A percentile compares a stretch with the other conserved stretches of the same genome.
Conservation (phyloP, 1,139 yeast genomes). For the Yamadazyma dendronema region DNA sequence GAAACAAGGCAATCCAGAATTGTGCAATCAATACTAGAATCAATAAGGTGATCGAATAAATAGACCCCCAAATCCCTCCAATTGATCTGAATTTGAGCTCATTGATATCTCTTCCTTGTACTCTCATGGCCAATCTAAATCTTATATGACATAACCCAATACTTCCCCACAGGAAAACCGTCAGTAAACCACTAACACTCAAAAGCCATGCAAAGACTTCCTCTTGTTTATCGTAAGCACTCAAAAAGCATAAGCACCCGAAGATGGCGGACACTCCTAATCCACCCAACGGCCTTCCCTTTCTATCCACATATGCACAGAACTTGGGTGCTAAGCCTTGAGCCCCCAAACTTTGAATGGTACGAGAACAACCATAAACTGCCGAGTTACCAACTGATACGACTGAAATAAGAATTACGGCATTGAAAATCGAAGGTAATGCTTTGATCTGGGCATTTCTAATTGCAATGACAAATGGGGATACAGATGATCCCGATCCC, state of each 20-base stretch:
- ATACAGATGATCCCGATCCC: conserved; percentile 31
- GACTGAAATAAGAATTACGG: conserved; percentile 39
- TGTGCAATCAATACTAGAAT: conserved; percentile 33
- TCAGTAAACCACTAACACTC: conserved; percentile 41
- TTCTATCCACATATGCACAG: conserved; percentile 36
- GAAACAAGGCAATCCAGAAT: conserved; percentile 41
- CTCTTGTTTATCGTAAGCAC: conserved; percentile 37
- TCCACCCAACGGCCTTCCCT: conserved; percentile 44
- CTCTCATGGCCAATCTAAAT: conserved; percentile 36
- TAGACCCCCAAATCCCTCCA: conserved; percentile 34
- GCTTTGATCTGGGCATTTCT: conserved; percentile 49
- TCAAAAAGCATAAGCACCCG: conserved; percentile 40
- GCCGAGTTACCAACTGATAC: conserved; percentile 46
- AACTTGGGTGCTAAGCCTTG: conserved; percentile 41
- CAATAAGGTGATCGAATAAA: conserved; percentile 31
- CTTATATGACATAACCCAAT: conserved; percentile 38
- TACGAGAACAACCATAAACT: conserved; percentile 45
- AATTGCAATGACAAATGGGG: conserved; percentile 62
- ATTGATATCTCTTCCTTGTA: conserved; percentile 26
- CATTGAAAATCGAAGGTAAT: conserved; percentile 45
- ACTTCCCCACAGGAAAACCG: conserved; percentile 43
- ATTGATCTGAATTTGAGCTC: conserved; percentile 29
- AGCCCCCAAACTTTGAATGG: conserved; percentile 39
- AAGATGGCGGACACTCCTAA: conserved; percentile 31
- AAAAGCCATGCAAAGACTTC: conserved; percentile 42